Conservation (phyloP, 768 basidiomycete species). For the Daedalea quercina region DNA sequence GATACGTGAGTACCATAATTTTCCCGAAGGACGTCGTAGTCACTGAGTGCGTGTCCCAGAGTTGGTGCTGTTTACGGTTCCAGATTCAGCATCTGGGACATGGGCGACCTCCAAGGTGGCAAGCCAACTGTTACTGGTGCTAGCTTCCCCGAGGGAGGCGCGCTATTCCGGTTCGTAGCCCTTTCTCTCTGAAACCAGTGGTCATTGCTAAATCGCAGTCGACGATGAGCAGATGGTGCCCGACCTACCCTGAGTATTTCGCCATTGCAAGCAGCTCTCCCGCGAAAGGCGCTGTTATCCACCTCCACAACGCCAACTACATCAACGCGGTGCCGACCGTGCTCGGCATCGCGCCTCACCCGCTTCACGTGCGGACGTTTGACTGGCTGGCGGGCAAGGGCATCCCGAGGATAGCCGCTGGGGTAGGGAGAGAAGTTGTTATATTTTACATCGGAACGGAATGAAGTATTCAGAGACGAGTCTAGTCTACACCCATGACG, state of each 20-base stretch:
- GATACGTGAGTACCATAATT: slow-evolving; percentile 55
- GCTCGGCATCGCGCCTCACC: slow-evolving; percentile 52
- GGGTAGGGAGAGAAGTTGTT: slow-evolving; percentile 50
- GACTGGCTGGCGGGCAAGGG: slow-evolving; percentile 62
- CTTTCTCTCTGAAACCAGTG: background rate
- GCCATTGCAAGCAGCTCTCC: slow-evolving; percentile 62
- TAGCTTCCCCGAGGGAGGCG: slow-evolving; percentile 61
- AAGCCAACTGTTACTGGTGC: slow-evolving; percentile 57
- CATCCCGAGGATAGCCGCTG: slow-evolving; percentile 63
- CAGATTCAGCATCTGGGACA: slow-evolving; percentile 74
- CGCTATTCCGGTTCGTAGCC: slow-evolving; percentile 63
- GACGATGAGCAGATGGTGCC: slow-evolving; percentile 56
- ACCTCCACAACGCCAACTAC: slow-evolving; percentile 64
- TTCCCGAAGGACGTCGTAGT: too few relatives aligned
- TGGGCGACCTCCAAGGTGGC: slow-evolving; percentile 64
- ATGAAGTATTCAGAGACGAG: too few relatives aligned
- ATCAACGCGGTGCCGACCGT: slow-evolving; percentile 56
- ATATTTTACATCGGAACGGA: slow-evolving; percentile 65
- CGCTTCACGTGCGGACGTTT: slow-evolving; percentile 65
- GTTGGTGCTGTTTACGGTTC: slow-evolving; percentile 71
- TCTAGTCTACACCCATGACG: too few relatives aligned
- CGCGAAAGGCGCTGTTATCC: slow-evolving; percentile 55
- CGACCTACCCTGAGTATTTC: slow-evolving; percentile 69
- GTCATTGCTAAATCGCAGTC: background rate
- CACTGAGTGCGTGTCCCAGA: background rate